Conservation (phyloP, 768 basidiomycete genomes). For the Pisolithus marmoratus region DNA sequence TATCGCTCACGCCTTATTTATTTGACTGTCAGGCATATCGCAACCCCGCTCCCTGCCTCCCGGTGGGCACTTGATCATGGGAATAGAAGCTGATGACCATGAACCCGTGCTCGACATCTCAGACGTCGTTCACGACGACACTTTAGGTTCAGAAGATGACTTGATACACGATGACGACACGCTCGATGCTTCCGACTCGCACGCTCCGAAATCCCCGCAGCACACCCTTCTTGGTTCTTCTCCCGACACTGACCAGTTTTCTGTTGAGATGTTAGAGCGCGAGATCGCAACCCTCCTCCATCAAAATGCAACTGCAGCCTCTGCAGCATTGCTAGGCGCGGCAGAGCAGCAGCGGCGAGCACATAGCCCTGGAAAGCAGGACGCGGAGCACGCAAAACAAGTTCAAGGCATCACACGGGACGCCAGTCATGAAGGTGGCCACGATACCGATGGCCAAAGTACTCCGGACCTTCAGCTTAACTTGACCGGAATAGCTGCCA, state of each 20-base stretch:
- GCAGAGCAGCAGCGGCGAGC: slow-evolving; percentile 63
- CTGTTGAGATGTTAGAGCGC: slow-evolving; percentile 70
- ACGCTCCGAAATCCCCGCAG: slow-evolving; percentile 13
- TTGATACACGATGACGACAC: slow-evolving; percentile 24
- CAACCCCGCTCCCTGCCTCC: neutral
- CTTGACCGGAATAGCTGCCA: slow-evolving; percentile 66
- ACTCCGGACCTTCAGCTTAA: slow-evolving; percentile 45
- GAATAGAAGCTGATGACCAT: slow-evolving; percentile 52
- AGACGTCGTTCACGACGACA: slow-evolving; percentile 80
- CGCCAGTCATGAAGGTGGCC: slow-evolving; percentile 6
- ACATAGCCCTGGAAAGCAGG: slow-evolving; percentile 35
- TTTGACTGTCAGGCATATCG: neutral
- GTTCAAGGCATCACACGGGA: slow-evolving; percentile 14
- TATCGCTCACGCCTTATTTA: neutral
- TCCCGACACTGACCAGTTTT: slow-evolving; percentile 44
- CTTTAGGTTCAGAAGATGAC: slow-evolving; percentile 54
- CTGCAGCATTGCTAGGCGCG: slow-evolving; percentile 56
- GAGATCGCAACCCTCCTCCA: slow-evolving; percentile 71
- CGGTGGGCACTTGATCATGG: slow-evolving; percentile 8
- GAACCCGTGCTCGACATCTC: slow-evolving; percentile 66
- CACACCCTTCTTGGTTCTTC: slow-evolving; percentile 32
- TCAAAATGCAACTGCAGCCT: slow-evolving; percentile 68
- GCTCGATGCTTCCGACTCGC: slow-evolving; percentile 24
- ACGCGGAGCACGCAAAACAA: slow-evolving; percentile 23
- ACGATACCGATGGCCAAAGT: slow-evolving; percentile 11